Percentiles rank a stretch among this genome's conserved stretches.
Conservation (phyloP, 345 rosid genomes). For the Pistacia atlantica region DNA sequence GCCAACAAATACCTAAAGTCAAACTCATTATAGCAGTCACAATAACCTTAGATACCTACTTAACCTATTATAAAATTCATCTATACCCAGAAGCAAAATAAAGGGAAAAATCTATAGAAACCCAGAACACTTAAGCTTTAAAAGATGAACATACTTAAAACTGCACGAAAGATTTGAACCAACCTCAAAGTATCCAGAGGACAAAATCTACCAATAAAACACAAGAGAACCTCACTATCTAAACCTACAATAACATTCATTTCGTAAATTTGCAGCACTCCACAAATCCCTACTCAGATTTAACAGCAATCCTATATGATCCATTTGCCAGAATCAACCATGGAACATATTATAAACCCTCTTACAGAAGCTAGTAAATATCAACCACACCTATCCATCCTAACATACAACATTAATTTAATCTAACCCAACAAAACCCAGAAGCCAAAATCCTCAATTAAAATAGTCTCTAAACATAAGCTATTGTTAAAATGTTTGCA, state of each 20-base stretch:
- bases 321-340: slow-evolving; percentile 9
- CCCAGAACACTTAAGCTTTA: neutral
- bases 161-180: neutral
- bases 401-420: neutral
- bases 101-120: neutral
- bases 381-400: neutral
- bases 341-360: no score
- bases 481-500: neutral
- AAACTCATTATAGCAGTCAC: neutral
- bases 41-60: neutral
- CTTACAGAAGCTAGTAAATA: neutral
- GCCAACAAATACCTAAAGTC: neutral
- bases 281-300: neutral
- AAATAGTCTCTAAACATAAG: neutral
- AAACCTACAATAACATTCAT: neutral
- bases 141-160: neutral
- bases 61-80: neutral
- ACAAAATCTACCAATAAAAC: slow-evolving; percentile 5
- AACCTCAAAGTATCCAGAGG: neutral
- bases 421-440: neutral
- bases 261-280: neutral
- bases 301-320: neutral
- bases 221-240: neutral
- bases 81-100: neutral
- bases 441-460: slow-evolving; percentile 7